Conservation (phyloP, 345 rosid genomes). For the Alliaria petiolata region DNA sequence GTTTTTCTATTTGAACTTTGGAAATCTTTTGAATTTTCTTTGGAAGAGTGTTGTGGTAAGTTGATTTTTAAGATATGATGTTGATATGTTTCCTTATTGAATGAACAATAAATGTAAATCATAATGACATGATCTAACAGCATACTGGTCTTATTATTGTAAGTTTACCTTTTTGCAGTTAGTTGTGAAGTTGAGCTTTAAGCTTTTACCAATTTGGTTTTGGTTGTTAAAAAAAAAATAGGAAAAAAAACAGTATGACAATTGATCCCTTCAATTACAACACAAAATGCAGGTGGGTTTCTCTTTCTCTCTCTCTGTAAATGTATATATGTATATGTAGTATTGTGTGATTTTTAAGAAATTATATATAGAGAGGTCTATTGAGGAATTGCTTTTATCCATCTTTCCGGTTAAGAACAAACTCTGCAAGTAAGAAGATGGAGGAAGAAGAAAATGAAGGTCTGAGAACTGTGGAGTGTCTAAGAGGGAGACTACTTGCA, state of each 20-base stretch:
- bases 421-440: constrained; percentile 40
- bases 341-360: not conserved
- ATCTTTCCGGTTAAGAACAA: constrained; percentile 23
- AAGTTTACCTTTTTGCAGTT: constrained; percentile 10
- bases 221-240: no score
- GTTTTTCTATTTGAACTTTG: constrained; percentile 3
- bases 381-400: not conserved
- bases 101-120: constrained; percentile 25
- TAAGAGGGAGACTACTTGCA: constrained; percentile 85
- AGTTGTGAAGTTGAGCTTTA: constrained; percentile 14
- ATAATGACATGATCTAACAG: constrained; percentile 28
- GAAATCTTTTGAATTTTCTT: not conserved
- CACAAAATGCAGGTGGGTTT: constrained; percentile 35
- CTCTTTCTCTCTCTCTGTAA: not conserved
- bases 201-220: constrained; percentile 17
- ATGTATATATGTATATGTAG: not conserved
- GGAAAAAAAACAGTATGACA: no score
- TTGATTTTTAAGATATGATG: constrained; percentile 22
- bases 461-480: constrained; percentile 58
- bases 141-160: constrained; percentile 3
- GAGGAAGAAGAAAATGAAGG: constrained; percentile 40
- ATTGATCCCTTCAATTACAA: constrained; percentile 30
- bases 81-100: constrained; percentile 25
- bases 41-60: constrained; percentile 14
- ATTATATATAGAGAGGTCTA: not conserved